Evolutionary conservation across 192 early-diverging fungal species (phyloP).

Genomic region (Coemansia sp.): DNA sequence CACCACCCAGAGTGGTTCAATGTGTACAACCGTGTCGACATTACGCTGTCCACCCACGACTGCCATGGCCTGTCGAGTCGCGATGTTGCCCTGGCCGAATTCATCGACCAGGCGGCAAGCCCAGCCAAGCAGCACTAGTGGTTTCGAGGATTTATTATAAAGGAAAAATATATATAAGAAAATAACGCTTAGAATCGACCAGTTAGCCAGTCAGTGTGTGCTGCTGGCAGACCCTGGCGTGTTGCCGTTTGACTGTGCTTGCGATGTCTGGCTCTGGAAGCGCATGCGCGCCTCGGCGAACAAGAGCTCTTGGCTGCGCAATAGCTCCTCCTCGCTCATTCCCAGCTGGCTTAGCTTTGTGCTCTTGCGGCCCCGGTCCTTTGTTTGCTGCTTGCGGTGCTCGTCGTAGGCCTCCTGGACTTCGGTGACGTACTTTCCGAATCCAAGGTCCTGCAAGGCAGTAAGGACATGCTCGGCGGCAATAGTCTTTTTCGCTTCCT

Average conservation of each 20-base stretch:
- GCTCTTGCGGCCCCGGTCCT: slow-evolving; percentile 83
- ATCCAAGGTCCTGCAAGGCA: slow-evolving; percentile 87
- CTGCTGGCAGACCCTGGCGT: slow-evolving; percentile 7
- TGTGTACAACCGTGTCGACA: slow-evolving; percentile 91
- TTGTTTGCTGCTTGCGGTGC: slow-evolving; percentile 77
- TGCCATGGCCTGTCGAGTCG: slow-evolving; percentile 76
- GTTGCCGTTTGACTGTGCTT: slow-evolving; percentile 20
- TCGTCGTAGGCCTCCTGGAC: slow-evolving; percentile 88
- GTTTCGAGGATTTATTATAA: slow-evolving; percentile 3
- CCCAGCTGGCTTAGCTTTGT: slow-evolving; percentile 79
- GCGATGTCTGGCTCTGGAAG: slow-evolving; percentile 59
- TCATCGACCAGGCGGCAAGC: slow-evolving; percentile 61
- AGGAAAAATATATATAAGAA: no score
- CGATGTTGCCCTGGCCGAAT: slow-evolving; percentile 79
- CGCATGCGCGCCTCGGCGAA: slow-evolving; percentile 87
- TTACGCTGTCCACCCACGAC: slow-evolving; percentile 92
- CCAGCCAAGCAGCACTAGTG: slow-evolving; percentile 26
- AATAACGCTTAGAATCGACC: not conserved
- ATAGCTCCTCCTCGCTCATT: slow-evolving; percentile 83
- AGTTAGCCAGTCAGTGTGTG: not conserved
- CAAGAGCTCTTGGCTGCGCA: slow-evolving; percentile 81
- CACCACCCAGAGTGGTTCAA: slow-evolving; percentile 98
- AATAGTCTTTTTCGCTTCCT: slow-evolving; percentile 96
- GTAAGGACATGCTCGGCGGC: slow-evolving; percentile 93
- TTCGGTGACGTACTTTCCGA: slow-evolving; percentile 89